Evolutionary conservation across 1,284 basidiomycete genomes (phyloP).

Genomic region (Pseudozyma sp.): DNA sequence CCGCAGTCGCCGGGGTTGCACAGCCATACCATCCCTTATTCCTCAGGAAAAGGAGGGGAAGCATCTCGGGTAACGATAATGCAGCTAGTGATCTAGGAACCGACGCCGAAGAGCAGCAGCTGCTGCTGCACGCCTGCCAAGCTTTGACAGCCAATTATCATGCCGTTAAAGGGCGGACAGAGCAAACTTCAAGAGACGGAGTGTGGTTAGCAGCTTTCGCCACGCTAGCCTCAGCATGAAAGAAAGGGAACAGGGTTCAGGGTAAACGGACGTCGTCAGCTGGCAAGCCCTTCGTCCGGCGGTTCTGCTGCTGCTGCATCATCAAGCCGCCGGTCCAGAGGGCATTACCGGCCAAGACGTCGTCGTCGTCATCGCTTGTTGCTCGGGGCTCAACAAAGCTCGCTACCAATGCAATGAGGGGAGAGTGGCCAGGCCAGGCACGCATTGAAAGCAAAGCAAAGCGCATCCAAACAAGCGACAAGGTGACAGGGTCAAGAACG

Average conservation of each 20-base stretch:
- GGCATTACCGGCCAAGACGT: not conserved
- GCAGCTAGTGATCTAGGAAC: too few species aligned
- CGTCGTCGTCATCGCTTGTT: not conserved
- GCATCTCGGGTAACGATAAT: not conserved
- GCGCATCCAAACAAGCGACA: not conserved
- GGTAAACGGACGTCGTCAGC: constrained; percentile 1
- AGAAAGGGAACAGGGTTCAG: constrained; percentile 1
- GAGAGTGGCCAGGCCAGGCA: not conserved
- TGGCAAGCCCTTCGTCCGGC: not conserved
- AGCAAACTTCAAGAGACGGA: not conserved
- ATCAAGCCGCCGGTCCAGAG: not conserved
- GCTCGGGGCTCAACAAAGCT: too few species aligned
- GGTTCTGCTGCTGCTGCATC: not conserved
- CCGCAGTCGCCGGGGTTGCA: constrained; percentile 4
- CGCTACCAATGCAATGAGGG: too few species aligned
- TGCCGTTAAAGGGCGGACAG: not conserved
- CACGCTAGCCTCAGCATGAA: not conserved
- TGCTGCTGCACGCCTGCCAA: not conserved
- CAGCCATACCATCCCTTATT: constrained; percentile 4
- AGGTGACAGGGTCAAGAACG: not conserved
- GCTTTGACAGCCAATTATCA: not conserved
- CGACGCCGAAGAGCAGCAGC: not conserved
- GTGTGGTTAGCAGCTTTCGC: not conserved
- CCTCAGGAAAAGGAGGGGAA: not conserved
- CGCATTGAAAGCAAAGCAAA: not conserved